Evolutionary conservation across 345 rosid species (phyloP), one percentile per base, ranked within the genome.

Genomic region (Linum tenue): DNA sequence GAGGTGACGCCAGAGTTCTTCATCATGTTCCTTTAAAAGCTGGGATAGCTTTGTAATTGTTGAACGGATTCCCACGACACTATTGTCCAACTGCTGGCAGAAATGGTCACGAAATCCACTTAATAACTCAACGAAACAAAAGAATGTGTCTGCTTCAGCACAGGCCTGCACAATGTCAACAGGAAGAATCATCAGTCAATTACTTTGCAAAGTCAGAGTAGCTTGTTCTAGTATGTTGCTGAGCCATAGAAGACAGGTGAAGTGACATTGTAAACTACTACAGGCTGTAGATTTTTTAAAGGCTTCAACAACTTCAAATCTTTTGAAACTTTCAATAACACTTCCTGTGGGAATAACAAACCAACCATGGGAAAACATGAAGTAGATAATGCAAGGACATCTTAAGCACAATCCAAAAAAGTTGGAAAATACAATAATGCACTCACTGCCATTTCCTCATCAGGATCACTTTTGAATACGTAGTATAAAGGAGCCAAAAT

Each of bases 1-100:
- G 68, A 92, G 81, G 78, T 92, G 98, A 61, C 97, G 98, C 98
- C 98, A 92, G 64, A 92, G 98, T 76, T 92, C 98, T 75, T 92
- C 97, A 72, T 92, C 98, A 66, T 92, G 96, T 62, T 88, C 88
- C 78, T 88, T 92, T 71, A 92, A 73, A 70, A 92, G 84, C 67
- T 80, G 82, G 2, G 97, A 88, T 71, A 92, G 78, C 73, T 72
- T 88, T 62, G 95, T 77, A 66, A 92, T 83, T 38, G 97, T 86
- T 67, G 89, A 84, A 64, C 97, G 96, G 57, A 92, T 92, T 62
- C 98, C 98, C 60, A 88, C 97, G 7, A 80, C 97, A 79, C 98
- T 92, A 79, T 92, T 92, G 76, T 92, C 98, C n/a, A 92, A 91
- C 77, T 92, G 98, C 82, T 92, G 97, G 74, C 97, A 90, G 75